These are phyloP conservation scores for Kodamaea suecica DNA, from an alignment of 1,139 yeast species.

Conservation along the genomic window DNA sequence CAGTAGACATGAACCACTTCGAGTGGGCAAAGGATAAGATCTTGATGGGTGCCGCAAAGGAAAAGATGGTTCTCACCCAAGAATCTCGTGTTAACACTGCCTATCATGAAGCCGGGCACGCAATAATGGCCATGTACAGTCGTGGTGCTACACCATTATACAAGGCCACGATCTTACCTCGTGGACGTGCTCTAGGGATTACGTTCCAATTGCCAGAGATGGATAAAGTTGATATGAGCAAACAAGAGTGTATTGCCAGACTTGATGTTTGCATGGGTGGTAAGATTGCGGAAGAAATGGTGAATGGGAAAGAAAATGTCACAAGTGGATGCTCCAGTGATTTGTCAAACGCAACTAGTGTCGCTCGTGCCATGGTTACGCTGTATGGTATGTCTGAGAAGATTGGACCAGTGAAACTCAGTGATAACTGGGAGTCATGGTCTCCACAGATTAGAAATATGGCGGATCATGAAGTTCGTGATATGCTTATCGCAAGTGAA, in stretches of 20 bases:
- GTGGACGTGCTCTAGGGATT: conserved; percentile 95
- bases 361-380: conserved; percentile 96
- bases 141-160: conserved; percentile 95
- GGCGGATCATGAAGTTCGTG: conserved; percentile 91
- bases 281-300: conserved; percentile 91
- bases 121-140: conserved; percentile 93
- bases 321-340: conserved; percentile 95
- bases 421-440: conserved; percentile 94
- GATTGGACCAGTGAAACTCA: conserved; percentile 86
- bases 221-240: conserved; percentile 95
- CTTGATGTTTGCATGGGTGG: conserved; percentile 99
- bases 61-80: conserved; percentile 95
- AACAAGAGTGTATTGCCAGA: conserved; percentile 83
- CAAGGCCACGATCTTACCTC: conserved; percentile 93
- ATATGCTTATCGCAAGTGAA: conserved; percentile 70
- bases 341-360: conserved; percentile 81
- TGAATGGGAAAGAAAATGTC: conserved; percentile 87
- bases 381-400: conserved; percentile 94
- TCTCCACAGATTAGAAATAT: conserved; percentile 80
- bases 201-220: conserved; percentile 97
- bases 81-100: conserved; percentile 93
- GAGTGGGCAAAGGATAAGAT: conserved; percentile 99
- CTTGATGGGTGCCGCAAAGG: conserved; percentile 95
- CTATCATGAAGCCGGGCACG: conserved; percentile 99
- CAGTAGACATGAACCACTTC: conserved; percentile 87